Evolutionary conservation across 2,329 filamentous ascomycete genomes (phyloP), one percentile per base, ranked within the genome.

Genomic region (Tetracladium maxilliforme): DNA sequence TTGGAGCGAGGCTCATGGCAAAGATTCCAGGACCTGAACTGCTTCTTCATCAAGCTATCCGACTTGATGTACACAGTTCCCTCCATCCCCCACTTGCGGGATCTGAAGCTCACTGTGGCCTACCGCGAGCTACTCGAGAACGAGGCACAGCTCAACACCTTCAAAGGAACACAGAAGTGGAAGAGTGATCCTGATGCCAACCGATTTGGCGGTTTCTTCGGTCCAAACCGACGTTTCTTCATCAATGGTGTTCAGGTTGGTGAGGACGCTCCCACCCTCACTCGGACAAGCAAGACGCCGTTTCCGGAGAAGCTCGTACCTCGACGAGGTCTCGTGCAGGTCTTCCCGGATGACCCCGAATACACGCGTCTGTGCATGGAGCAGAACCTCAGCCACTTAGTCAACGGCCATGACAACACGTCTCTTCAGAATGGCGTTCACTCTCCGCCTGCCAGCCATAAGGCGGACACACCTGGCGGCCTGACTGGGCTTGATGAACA

Each of bases 11-110:
- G n/a, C n/a, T n/a, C 53, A 63, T 28, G 56, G n/a, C n/a, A n/a
- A n/a, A n/a, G 54, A 36, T 72, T 74, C 42, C 46, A 58, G 31
- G 56, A 58, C 11, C 61, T 65, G 40, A 64, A 75, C 35, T 58
- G 75, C 57, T 77, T 76, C 42, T 75, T 76, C 38, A 63, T 77
- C 33, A 75, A 72, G 56, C 68, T 74, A 48, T 70, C 68, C 16
- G 71, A 77, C 35, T 56, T 76, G 30, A 59, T 77, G 51, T 63
- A 54, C 33, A 58, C 64, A 21, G 49, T 74, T 8, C 59, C 69
- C 5, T 64, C 51, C 26, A 56, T 69, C 28, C 58, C 67, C 16
- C 70, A 77, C 38, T 55, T 77, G 12, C 60, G 56, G 25, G 53
- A 61, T 30, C 37, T 74, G 26, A 57, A 56, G 35, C 52, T 77